Base-by-base conservation (phyloP, 23 red algal species). In the Rhodosorus marinus region DNA sequence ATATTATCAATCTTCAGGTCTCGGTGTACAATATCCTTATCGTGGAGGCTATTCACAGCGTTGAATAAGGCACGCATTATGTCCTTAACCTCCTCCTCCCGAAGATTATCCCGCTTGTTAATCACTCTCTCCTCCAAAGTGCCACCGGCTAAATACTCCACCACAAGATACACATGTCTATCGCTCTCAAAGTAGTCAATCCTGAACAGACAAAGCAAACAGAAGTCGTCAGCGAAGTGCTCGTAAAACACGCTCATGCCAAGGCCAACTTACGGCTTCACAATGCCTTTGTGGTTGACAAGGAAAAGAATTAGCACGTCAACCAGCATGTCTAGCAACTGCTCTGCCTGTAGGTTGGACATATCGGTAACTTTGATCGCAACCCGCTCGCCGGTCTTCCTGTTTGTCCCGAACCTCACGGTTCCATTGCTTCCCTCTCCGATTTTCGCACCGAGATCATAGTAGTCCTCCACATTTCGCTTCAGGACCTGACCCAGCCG, bases 361-460 rank as follows among this genome's bases (percentile, higher is more conserved):
- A 79, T 92, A 43, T 92, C 70, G 62, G 80, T 78, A 19, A 78
- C 61, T 55, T 92, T 92, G 30, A 92, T 80, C 27, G 82, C 82
- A 9, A 92, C 82, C 23, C 56, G 55, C 31, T 92, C 62, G 9
- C 70, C 62, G 9, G 60, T 79, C 31, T 32, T 53, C 72, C 75
- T 92, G 49, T 92, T 69, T 30, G 66, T 70, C 26, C 67, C 83
- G 26, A 74, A 71, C 1, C 73, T 57, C 30, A 92, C 83, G 49
- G 69, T 72, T 22, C 65, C 83, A 92, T 81, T 81, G 4, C 47
- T 57, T 45, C 83, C 83, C 55, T 70, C 71, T 15, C 83, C 83
- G 20, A 92, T 45, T 6, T 74, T 35, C 33, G 59, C 83, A 17
- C 57, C 66, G 27, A 92, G 56, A 8, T 64, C 70, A 35, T 92